Evolutionary conservation across 352 stramenopile species (phyloP).

Genomic region (Phytophthora nicotianae): DNA sequence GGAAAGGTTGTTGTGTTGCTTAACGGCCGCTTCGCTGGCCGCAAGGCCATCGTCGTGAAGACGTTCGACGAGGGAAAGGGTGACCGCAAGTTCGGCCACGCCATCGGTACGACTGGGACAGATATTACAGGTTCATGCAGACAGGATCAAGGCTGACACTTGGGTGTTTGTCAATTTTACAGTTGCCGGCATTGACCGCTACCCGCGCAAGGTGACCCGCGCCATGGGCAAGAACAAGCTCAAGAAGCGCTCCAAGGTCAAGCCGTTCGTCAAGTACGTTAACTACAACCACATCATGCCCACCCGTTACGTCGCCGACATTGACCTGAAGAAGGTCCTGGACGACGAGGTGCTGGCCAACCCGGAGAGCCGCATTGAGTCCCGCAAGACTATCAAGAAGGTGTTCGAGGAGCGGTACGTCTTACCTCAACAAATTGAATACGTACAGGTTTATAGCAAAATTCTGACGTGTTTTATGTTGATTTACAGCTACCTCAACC

Average conservation of each 20-base stretch:
- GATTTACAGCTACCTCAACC: constrained; percentile 85
- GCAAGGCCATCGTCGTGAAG: constrained; percentile 99
- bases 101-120: constrained; percentile 73
- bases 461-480: constrained; percentile 21
- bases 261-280: constrained; percentile 99
- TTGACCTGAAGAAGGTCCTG: constrained; percentile 99
- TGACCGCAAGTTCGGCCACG: constrained; percentile 98
- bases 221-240: constrained; percentile 98
- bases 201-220: constrained; percentile 97
- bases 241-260: constrained; percentile 97
- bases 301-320: constrained; percentile 98
- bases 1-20: constrained; percentile 99
- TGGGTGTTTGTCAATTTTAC: constrained; percentile 7
- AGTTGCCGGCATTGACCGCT: constrained; percentile 96
- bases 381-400: constrained; percentile 99
- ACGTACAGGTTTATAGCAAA: not conserved
- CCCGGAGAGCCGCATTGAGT: constrained; percentile 87
- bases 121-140: constrained; percentile 7
- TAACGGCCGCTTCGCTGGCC: constrained; percentile 97
- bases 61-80: constrained; percentile 96
- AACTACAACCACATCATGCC: constrained; percentile 99
- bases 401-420: constrained; percentile 98
- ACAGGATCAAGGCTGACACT: constrained; percentile 1
- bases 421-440: not conserved
- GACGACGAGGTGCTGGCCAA: constrained; percentile 89